Evolutionary conservation across 1,284 basidiomycete species (phyloP).

Genomic region (Malassezia nana): DNA sequence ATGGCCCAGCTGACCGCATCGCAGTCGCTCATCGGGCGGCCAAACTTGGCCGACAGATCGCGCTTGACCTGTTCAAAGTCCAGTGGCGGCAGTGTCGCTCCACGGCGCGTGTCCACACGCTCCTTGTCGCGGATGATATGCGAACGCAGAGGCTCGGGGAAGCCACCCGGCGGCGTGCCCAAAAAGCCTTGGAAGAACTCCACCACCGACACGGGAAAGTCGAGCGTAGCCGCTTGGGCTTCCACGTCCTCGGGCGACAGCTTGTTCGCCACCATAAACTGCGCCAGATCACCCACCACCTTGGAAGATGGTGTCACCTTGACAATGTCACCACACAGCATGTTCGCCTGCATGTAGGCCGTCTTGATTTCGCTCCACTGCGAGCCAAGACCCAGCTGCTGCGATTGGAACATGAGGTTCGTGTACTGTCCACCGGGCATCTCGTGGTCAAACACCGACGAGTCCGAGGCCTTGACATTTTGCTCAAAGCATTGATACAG

Average conservation of each 20-base stretch:
- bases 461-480: slow-evolving; percentile 78
- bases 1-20: slow-evolving; percentile 93
- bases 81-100: slow-evolving; percentile 71
- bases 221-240: slow-evolving; percentile 73
- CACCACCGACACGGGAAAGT: slow-evolving; percentile 71
- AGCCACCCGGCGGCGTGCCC: slow-evolving; percentile 66
- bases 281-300: slow-evolving; percentile 95
- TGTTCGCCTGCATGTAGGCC: slow-evolving; percentile 67
- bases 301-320: slow-evolving; percentile 99
- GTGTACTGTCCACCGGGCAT: slow-evolving; percentile 81
- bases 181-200: slow-evolving; percentile 67
- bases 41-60: slow-evolving; percentile 84
- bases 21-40: slow-evolving; percentile 67
- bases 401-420: slow-evolving; percentile 76
- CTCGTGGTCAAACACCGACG: slow-evolving; percentile 93
- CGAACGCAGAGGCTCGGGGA: slow-evolving; percentile 89
- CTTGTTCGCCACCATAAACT: slow-evolving; percentile 92
- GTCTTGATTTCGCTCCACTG: slow-evolving; percentile 98
- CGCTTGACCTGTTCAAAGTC: slow-evolving; percentile 94
- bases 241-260: slow-evolving; percentile 77
- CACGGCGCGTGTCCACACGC: slow-evolving; percentile 85
- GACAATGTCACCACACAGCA: slow-evolving; percentile 89
- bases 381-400: slow-evolving; percentile 89
- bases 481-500: slow-evolving; percentile 97
- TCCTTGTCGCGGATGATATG: slow-evolving; percentile 87